Conservation (phyloP, 148 eudicot genomes). For the Spergularia bocconei region DNA sequence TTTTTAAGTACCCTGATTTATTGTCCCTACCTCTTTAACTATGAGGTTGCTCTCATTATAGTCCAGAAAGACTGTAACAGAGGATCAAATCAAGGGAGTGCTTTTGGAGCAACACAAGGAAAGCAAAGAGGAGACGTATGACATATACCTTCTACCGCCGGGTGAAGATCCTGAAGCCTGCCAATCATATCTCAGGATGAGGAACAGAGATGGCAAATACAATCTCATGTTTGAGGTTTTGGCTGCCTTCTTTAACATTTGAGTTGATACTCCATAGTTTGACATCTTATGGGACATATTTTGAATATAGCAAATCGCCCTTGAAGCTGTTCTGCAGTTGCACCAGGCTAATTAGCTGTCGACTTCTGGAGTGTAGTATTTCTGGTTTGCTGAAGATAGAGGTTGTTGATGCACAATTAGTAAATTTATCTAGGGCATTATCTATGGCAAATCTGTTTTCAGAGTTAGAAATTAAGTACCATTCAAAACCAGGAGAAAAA, state of each 20-base stretch:
- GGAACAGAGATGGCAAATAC: slow-evolving; percentile 95
- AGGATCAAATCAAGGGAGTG: slow-evolving; percentile 75
- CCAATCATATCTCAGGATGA: slow-evolving; percentile 95
- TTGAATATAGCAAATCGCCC: neutral
- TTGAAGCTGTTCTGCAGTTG: neutral
- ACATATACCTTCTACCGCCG: slow-evolving; percentile 93
- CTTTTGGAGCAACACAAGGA: slow-evolving; percentile 58
- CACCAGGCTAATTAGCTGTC: neutral
- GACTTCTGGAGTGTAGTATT: too few relatives aligned
- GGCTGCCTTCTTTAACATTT: slow-evolving; percentile 11
- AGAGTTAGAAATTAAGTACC: neutral
- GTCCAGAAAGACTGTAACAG: slow-evolving; percentile 66
- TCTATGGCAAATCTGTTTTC: neutral
- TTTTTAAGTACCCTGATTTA: slow-evolving; percentile 18
- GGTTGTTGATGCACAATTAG: too few relatives aligned
- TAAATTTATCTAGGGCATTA: too few relatives aligned
- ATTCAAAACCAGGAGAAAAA: neutral
- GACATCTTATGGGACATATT: neutral
- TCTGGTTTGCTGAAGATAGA: too few relatives aligned
- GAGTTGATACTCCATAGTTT: neutral
- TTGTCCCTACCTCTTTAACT: slow-evolving; percentile 30
- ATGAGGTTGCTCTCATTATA: slow-evolving; percentile 49
- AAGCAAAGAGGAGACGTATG: slow-evolving; percentile 83
- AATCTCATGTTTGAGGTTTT: slow-evolving; percentile 96
- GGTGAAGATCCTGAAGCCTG: slow-evolving; percentile 99